Base-by-base conservation (phyloP, 768 basidiomycete genomes). In the Leucocoprinus birnbaumii region DNA sequence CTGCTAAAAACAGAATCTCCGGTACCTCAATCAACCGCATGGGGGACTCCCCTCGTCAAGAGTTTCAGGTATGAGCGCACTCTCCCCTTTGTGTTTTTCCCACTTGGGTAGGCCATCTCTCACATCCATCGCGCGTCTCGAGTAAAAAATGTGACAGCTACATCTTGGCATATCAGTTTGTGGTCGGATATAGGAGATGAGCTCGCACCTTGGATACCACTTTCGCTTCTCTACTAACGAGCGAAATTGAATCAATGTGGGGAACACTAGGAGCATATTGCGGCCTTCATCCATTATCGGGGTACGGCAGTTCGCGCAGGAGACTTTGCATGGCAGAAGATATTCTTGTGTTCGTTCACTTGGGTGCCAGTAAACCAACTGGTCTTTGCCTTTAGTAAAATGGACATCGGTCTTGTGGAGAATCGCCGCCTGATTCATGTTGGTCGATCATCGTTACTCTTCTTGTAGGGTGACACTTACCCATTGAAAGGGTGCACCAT, bases 401-500 rank as follows among this genome's bases (percentile, higher is more conserved):
- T 43, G 40, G 7, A 59, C 26, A 22, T 59, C 54, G 11, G 49
- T 52, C 35, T 59, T 59, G 25, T 59, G 48, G 14, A 59, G 35
- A 14, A 59, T 59, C 3, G 58, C 53, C 13, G 58, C 58, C 58
- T 59, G 25, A 3, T 26, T 9, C 8, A 18, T 10, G 9, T 35
- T 4, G n/a, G 14, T 41, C n/a, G 14, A 16, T 14, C 5, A 41
- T 41, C 40, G 16, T 16, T n/a, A 37, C 9, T 8, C 35, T 41
- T 4, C 40, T 41, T 13, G 37, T 50, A 18, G 8, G 31, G 6
- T 41, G 43, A 46, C 19, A 38, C 54, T 7, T 31, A 59, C 58
- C 58, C 58, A 59, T 47, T 59, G 58, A 40, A 59, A 59, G 27
- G 58, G 58, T 31, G 54, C 58, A 1, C 48, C 58, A 51, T 59